Percentiles rank a stretch among this genome's conserved stretches.
These are phyloP conservation scores for Parietichytrium sp. DNA, from an alignment of 108 stramenopile species.

Conservation along the genomic window DNA sequence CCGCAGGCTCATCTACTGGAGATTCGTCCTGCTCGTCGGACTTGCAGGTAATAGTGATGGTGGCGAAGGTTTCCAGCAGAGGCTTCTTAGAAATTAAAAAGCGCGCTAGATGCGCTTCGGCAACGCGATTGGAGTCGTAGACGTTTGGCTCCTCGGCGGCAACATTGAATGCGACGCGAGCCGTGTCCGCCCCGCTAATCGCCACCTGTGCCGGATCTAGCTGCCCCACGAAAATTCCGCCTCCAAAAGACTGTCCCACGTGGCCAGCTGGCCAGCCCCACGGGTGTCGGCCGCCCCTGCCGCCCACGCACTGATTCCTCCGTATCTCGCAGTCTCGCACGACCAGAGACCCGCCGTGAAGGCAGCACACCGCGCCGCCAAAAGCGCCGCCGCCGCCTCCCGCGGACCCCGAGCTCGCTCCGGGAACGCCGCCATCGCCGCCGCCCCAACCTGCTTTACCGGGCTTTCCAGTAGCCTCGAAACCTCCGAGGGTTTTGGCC, in stretches of 20 bases:
- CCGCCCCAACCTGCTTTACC: background rate
- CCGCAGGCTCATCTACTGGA: no score
- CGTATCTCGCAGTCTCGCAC: background rate
- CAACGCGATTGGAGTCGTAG: no score
- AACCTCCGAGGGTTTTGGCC: background rate
- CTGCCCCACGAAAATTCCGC: background rate
- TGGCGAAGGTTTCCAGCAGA: no score
- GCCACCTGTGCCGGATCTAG: no score
- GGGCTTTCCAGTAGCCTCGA: background rate
- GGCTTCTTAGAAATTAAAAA: no score
- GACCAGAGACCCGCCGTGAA: background rate
- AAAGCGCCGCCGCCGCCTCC: conserved; percentile 32
- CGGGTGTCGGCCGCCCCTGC: background rate
- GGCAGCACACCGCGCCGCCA: background rate
- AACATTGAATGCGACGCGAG: no score
- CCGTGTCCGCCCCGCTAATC: no score
- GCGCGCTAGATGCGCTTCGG: no score
- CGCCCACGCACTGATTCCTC: background rate
- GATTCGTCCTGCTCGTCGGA: no score
- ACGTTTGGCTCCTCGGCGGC: no score
- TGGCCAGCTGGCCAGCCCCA: background rate
- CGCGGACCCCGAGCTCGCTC: background rate
- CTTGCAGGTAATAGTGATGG: no score
- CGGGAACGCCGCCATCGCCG: background rate
- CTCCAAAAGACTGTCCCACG: background rate